phyloP scores from a whole-genome alignment of 192 early-diverging fungal genomes.

The Backusella tarrabulga region DNA sequence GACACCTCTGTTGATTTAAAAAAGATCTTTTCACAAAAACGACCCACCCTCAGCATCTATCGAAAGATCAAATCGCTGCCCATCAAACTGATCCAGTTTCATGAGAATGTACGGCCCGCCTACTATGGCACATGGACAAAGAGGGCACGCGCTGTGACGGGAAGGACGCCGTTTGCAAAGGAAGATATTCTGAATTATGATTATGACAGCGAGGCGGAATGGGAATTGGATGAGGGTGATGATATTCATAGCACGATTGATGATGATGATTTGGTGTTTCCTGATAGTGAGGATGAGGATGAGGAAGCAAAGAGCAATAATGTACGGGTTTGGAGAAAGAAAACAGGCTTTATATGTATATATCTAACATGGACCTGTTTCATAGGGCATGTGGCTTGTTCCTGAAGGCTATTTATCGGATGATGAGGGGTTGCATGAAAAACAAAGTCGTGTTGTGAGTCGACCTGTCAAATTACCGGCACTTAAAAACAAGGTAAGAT shows the following conservation, averaged over 20 bases:
- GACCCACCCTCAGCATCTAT: conserved; percentile 11
- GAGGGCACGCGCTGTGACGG: conserved; percentile 45
- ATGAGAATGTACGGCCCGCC: conserved; percentile 67
- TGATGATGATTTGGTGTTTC: conserved; percentile 56
- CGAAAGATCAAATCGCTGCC: conserved; percentile 26
- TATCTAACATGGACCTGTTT: background rate
- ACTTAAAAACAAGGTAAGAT: background rate
- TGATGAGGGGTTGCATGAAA: conserved; percentile 53
- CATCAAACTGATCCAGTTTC: conserved; percentile 70
- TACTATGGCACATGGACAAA: conserved; percentile 86
- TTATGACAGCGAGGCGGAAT: conserved; percentile 87
- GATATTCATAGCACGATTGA: conserved; percentile 76
- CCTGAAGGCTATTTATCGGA: conserved; percentile 85
- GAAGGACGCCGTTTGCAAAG: conserved; percentile 60
- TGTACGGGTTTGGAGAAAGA: background rate
- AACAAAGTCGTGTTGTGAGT: background rate
- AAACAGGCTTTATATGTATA: background rate
- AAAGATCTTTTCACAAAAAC: conserved; percentile 14
- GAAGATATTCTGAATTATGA: conserved; percentile 79
- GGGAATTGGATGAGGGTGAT: conserved; percentile 89
- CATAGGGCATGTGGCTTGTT: conserved; percentile 72
- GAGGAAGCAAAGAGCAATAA: conserved; percentile 23
- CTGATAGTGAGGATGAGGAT: conserved; percentile 49
- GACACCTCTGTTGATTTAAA: conserved; percentile 24
- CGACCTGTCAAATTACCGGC: background rate